A percentile compares a stretch with the other conserved stretches of the same genome.
Evolutionary conservation across 225 moss, liverwort and hornwort species (phyloP).

Genomic region (Pseudisothecium myosuroides): DNA sequence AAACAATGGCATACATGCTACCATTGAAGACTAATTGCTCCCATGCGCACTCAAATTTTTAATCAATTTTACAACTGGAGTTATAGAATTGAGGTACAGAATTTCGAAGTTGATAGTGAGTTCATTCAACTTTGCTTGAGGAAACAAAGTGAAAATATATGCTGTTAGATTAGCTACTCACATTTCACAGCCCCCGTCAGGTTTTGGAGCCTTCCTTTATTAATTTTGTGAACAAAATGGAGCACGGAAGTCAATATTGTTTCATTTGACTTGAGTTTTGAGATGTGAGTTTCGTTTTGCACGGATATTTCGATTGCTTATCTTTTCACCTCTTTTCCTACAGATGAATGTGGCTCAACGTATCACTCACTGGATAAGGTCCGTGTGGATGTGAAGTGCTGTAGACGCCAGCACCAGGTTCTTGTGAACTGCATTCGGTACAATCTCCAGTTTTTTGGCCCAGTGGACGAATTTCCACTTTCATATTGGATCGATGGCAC

Average conservation of each 20-base stretch:
- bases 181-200: background rate
- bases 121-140: background rate
- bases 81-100: background rate
- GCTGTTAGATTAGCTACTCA: background rate
- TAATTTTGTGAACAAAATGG: background rate
- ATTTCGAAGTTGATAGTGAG: background rate
- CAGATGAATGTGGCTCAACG: background rate
- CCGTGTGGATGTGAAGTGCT: background rate
- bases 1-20: background rate
- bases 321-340: background rate
- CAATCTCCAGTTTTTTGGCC: background rate
- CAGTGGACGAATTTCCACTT: background rate
- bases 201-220: too few relatives aligned
- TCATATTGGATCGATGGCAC: background rate
- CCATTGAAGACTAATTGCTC: background rate
- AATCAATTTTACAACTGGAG: background rate
- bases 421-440: background rate
- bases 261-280: background rate
- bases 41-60: rapidly evolving
- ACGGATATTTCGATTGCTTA: background rate
- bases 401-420: background rate
- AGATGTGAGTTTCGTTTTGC: background rate
- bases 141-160: background rate
- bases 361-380: background rate
- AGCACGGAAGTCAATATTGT: too few relatives aligned